These are phyloP conservation scores for Mortierella claussenii DNA, from an alignment of 192 early-diverging fungal genomes.

Conservation along the genomic window DNA sequence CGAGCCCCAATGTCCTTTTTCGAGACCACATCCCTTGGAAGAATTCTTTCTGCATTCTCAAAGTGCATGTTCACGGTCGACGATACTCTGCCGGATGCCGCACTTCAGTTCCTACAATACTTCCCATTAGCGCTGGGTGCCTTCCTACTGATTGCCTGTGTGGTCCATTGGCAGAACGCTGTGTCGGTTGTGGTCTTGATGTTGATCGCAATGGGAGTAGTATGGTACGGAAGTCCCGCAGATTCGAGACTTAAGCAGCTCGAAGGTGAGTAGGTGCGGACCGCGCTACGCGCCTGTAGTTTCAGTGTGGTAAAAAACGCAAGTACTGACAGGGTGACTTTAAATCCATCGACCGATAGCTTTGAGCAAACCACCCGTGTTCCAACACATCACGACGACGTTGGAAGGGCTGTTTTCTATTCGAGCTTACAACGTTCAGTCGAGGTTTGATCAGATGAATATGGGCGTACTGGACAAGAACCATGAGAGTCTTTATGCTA, in stretches of 20 bases:
- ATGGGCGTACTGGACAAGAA: slow-evolving; percentile 64
- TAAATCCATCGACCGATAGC: too few species aligned
- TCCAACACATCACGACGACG: slow-evolving; percentile 58
- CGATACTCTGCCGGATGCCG: slow-evolving; percentile 57
- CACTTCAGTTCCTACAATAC: slow-evolving; percentile 55
- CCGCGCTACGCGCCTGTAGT: too few species aligned
- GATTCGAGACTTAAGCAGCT: slow-evolving; percentile 27
- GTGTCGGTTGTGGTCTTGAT: slow-evolving; percentile 36
- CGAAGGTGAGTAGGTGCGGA: slow-evolving; percentile 21
- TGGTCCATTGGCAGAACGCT: slow-evolving; percentile 76
- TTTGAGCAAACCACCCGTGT: slow-evolving; percentile 45
- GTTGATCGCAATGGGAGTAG: slow-evolving; percentile 17
- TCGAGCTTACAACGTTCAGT: slow-evolving; percentile 68
- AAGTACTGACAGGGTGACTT: too few species aligned
- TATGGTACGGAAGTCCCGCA: slow-evolving; percentile 28
- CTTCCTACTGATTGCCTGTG: slow-evolving; percentile 62
- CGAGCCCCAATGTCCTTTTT: slow-evolving; percentile 65
- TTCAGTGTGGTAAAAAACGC: too few species aligned
- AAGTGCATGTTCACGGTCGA: slow-evolving; percentile 85
- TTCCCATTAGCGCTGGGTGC: slow-evolving; percentile 57
- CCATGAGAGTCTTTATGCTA: slow-evolving; percentile 50
- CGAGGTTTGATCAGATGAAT: slow-evolving; percentile 65
- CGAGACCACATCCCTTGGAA: slow-evolving; percentile 58
- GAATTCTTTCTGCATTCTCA: slow-evolving; percentile 86
- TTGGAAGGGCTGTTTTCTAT: slow-evolving; percentile 80